Evolutionary conservation across 192 early-diverging fungal genomes (phyloP).

Genomic region (Coemansia sp.): DNA sequence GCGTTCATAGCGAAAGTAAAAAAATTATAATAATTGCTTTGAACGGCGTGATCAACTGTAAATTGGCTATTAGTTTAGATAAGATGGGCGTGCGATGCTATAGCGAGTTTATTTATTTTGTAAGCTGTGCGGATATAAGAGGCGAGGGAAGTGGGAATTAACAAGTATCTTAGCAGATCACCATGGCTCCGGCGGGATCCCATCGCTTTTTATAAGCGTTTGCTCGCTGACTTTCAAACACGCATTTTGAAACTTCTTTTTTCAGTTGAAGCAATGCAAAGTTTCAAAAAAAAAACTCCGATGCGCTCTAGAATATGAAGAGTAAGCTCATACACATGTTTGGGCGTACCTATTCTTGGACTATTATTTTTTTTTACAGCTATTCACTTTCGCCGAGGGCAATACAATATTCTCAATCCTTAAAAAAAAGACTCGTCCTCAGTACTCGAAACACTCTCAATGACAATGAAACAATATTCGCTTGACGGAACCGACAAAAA

Average conservation of each 20-base stretch:
- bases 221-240: too few species aligned
- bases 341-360: background rate
- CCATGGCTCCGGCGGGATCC: background rate
- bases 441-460: background rate
- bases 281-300: background rate
- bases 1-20: conserved; percentile 4
- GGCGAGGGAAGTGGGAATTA: background rate
- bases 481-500: background rate
- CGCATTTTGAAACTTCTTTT: too few species aligned
- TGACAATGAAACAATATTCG: background rate
- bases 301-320: too few species aligned
- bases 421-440: background rate
- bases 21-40: background rate
- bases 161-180: background rate
- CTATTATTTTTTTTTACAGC: background rate
- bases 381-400: background rate
- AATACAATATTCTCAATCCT: background rate
- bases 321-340: background rate
- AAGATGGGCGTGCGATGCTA: too few species aligned
- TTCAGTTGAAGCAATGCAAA: too few species aligned
- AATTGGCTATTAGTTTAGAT: too few species aligned
- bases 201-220: background rate
- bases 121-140: background rate
- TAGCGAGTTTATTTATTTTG: too few species aligned
- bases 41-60: too few species aligned